A percentile compares a stretch with the other conserved stretches of the same genome.
phyloP scores from a whole-genome alignment of 2,329 filamentous ascomycete species.

The Davidsoniella australis region DNA sequence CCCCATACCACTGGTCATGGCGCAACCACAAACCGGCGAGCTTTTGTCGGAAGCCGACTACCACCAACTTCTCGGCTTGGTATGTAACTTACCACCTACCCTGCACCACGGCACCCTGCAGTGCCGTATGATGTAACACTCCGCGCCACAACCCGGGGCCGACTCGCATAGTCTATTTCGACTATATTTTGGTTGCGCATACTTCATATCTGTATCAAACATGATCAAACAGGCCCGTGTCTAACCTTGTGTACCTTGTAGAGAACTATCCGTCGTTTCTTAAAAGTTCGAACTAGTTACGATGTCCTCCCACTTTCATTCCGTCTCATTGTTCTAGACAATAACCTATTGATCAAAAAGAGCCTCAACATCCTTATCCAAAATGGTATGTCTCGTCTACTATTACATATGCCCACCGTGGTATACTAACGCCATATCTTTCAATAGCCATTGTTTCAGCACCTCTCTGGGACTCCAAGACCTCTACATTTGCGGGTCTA shows the following conservation, averaged over 20 bases:
- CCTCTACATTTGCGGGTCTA: conserved; percentile 81
- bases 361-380: conserved; percentile 89
- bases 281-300: conserved; percentile 92
- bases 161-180: not conserved
- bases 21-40: conserved; percentile 3
- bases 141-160: not conserved
- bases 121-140: not conserved
- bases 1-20: conserved; percentile 19
- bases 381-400: conserved; percentile 45
- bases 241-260: conserved; percentile 22
- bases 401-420: not conserved
- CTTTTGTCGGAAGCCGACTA: conserved; percentile 43
- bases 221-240: not conserved
- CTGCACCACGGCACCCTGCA: not conserved
- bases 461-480: conserved; percentile 88
- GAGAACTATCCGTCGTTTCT: conserved; percentile 86
- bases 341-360: conserved; percentile 87
- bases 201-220: not conserved
- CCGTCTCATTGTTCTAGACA: conserved; percentile 89
- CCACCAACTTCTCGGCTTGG: conserved; percentile 64
- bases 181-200: not conserved
- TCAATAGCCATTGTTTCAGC: conserved; percentile 81
- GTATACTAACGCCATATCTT: not conserved
- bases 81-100: conserved; percentile 26
- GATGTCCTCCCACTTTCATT: conserved; percentile 94